Conservation (phyloP, 257 asterid genomes). For the Rubia yunnanensis region DNA sequence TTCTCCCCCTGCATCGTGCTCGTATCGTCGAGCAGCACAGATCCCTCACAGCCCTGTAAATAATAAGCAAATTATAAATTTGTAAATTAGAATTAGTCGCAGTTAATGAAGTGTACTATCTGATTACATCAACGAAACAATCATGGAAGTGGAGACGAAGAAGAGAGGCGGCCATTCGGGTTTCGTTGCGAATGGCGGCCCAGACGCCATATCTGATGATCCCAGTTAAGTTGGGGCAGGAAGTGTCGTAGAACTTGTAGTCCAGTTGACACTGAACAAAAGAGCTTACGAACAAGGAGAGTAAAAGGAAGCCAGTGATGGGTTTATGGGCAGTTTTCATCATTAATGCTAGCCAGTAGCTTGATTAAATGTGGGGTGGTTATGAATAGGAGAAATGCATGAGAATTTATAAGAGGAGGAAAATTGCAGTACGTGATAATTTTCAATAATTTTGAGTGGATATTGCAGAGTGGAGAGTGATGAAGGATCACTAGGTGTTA, state of each 20-base stretch:
- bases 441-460: background rate
- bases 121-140: conserved; percentile 52
- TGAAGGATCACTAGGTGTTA: conserved; percentile 4
- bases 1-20: conserved; percentile 53
- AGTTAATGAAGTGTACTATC: too few relatives aligned
- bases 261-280: conserved; percentile 45
- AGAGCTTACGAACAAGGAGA: conserved; percentile 29
- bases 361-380: background rate
- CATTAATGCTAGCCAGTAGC: too few relatives aligned
- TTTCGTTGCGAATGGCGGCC: conserved; percentile 64
- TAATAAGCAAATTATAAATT: background rate
- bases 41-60: conserved; percentile 72
- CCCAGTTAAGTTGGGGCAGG: conserved; percentile 48
- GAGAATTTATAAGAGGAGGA: conserved; percentile 31
- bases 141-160: conserved; percentile 74
- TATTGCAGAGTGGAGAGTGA: conserved; percentile 18
- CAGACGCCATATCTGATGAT: conserved; percentile 46
- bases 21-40: conserved; percentile 54
- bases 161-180: conserved; percentile 75
- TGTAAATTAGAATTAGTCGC: too few relatives aligned
- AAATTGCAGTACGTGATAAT: background rate
- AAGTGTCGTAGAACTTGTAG: conserved; percentile 34
- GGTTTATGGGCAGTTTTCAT: conserved; percentile 13
- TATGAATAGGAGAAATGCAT: conserved; percentile 10
- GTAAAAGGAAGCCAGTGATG: conserved; percentile 18